phyloP scores from a whole-genome alignment of 169 alveolate genomes.

The Plasmodium coatneyi region DNA sequence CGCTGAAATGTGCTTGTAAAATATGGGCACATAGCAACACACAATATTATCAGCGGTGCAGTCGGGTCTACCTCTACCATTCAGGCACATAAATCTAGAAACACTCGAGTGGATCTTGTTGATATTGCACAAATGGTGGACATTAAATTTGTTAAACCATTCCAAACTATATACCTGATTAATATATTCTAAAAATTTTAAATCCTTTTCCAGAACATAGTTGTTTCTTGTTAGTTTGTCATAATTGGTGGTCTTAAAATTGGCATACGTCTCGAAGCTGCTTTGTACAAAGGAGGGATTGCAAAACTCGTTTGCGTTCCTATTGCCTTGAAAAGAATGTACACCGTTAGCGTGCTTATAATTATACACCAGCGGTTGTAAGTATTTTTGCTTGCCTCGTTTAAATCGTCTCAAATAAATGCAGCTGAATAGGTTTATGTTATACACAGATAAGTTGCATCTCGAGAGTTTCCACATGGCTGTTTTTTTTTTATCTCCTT shows the following conservation, averaged over 20 bases:
- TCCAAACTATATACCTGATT: constrained; percentile 53
- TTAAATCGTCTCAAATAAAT: constrained; percentile 47
- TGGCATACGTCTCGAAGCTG: neutral
- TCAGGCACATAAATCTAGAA: constrained; percentile 19
- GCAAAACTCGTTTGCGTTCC: neutral
- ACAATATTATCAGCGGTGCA: neutral
- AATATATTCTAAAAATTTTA: constrained; percentile 33
- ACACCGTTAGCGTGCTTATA: constrained; percentile 28
- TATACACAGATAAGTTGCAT: constrained; percentile 41
- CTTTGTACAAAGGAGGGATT: neutral
- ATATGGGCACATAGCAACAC: constrained; percentile 64
- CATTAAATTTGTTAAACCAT: constrained; percentile 71
- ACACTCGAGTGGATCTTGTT: constrained; percentile 23
- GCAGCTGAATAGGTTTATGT: constrained; percentile 55
- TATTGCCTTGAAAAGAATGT: neutral
- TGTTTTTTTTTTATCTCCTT: neutral
- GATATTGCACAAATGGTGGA: constrained; percentile 51
- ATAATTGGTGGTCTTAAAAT: constrained; percentile 6
- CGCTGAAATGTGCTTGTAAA: constrained; percentile 37
- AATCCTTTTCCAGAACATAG: constrained; percentile 31
- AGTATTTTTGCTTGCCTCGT: constrained; percentile 2
- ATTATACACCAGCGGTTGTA: constrained; percentile 67
- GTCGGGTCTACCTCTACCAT: neutral
- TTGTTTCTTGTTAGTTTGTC: constrained; percentile 4
- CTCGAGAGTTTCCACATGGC: constrained; percentile 28